phyloP scores from a whole-genome alignment of 371 early-diverging fungal species.

The Mucor plumbeus region DNA sequence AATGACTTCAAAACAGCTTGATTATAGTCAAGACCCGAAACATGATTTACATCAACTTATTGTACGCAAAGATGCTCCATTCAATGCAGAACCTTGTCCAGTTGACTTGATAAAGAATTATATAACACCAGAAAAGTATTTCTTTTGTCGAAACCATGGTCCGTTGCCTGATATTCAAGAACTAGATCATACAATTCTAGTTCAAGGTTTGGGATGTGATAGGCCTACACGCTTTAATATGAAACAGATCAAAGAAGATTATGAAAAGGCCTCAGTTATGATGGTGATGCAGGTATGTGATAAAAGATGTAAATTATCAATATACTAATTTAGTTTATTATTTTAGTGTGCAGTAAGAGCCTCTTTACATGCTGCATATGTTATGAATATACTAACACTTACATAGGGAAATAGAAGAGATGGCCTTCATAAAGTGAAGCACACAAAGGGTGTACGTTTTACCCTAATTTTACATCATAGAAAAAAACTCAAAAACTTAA shows the following conservation, averaged over 20 bases:
- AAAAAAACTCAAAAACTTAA: neutral
- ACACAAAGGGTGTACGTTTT: conserved; percentile 68
- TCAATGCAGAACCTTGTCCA: conserved; percentile 62
- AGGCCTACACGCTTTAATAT: conserved; percentile 31
- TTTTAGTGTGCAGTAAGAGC: conserved; percentile 33
- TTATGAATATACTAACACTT: neutral
- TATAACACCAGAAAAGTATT: conserved; percentile 58
- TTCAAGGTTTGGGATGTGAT: conserved; percentile 38
- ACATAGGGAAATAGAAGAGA: conserved; percentile 79
- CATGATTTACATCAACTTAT: conserved; percentile 23
- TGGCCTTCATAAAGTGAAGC: conserved; percentile 77
- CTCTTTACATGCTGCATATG: neutral
- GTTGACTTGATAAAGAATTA: conserved; percentile 54
- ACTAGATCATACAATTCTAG: conserved; percentile 40
- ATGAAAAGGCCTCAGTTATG: conserved; percentile 38
- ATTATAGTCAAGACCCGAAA: conserved; percentile 43
- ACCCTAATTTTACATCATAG: neutral
- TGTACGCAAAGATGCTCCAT: conserved; percentile 57
- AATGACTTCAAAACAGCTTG: conserved; percentile 22
- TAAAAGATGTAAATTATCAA: neutral
- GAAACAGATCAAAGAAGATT: conserved; percentile 51
- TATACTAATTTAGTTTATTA: neutral
- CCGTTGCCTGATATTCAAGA: conserved; percentile 80
- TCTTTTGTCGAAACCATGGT: conserved; percentile 83
- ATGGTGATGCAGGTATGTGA: conserved; percentile 54